phyloP scores from a whole-genome alignment of 2,329 filamentous ascomycete species.

The Davidsoniella eucalypti region DNA sequence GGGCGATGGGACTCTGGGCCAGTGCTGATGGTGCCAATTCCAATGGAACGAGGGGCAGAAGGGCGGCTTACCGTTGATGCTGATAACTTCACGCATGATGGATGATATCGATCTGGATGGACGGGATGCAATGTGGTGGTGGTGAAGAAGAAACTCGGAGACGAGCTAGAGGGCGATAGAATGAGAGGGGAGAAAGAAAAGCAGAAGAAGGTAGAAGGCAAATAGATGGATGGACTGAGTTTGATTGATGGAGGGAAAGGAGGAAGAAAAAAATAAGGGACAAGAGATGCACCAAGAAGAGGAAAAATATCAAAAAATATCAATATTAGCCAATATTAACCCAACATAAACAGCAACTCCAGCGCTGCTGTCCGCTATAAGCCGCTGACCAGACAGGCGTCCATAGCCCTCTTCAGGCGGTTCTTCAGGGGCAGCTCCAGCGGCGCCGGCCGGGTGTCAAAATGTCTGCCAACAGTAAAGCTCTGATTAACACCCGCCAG shows the following conservation, averaged over 20 bases:
- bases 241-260: constrained; percentile 14
- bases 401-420: no score
- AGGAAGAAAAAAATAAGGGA: constrained; percentile 16
- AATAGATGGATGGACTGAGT: no score
- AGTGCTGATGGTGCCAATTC: not conserved
- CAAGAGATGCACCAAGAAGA: constrained; percentile 18
- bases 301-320: constrained; percentile 17
- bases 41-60: constrained; percentile 1
- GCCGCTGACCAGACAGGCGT: not conserved
- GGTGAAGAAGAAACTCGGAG: not conserved
- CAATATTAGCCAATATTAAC: not conserved
- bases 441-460: not conserved
- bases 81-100: constrained; percentile 98
- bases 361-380: not conserved
- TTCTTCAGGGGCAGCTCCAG: no score
- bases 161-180: not conserved
- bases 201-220: constrained; percentile 10
- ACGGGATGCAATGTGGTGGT: constrained; percentile 6
- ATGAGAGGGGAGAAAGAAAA: constrained; percentile 7
- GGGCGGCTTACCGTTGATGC: constrained; percentile 73
- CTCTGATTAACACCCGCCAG: no score
- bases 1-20: not conserved
- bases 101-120: constrained; percentile 4
- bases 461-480: not conserved
- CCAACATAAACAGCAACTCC: not conserved